Conservation (phyloP, 108 stramenopile species). For the Fragilariopsis cylindrus region DNA sequence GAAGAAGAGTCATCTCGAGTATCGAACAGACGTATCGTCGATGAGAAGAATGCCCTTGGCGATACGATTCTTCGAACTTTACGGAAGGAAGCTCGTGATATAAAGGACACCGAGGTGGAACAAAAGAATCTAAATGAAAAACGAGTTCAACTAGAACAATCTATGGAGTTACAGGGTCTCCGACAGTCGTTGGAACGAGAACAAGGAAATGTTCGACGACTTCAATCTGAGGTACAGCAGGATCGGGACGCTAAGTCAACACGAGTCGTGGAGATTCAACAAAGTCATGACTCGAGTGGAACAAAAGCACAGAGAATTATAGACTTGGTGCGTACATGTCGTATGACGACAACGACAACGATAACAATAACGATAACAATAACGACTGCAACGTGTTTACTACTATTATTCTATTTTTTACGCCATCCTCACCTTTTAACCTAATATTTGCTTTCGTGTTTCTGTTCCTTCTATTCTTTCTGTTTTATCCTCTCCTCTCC, state of each 20-base stretch:
- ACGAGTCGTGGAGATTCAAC: slow-evolving; percentile 1
- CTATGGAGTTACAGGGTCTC: neutral
- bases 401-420: too few relatives aligned
- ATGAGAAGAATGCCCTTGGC: neutral
- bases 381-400: too few relatives aligned
- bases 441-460: too few relatives aligned
- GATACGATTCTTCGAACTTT: neutral
- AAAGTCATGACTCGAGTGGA: slow-evolving; percentile 8
- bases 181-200: neutral
- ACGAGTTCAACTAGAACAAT: neutral
- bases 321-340: slow-evolving; percentile 2
- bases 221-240: neutral
- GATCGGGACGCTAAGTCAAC: neutral
- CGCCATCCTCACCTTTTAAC: too few relatives aligned
- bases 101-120: neutral
- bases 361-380: neutral
- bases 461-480: neutral
- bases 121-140: neutral
- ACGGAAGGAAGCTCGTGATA: neutral
- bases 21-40: slow-evolving; percentile 3
- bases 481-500: neutral
- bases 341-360: neutral
- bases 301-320: slow-evolving; percentile 4
- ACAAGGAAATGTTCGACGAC: neutral
- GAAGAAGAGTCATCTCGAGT: neutral